Conservation (phyloP, 1,139 yeast species). For the Arxiozyma telluris region DNA sequence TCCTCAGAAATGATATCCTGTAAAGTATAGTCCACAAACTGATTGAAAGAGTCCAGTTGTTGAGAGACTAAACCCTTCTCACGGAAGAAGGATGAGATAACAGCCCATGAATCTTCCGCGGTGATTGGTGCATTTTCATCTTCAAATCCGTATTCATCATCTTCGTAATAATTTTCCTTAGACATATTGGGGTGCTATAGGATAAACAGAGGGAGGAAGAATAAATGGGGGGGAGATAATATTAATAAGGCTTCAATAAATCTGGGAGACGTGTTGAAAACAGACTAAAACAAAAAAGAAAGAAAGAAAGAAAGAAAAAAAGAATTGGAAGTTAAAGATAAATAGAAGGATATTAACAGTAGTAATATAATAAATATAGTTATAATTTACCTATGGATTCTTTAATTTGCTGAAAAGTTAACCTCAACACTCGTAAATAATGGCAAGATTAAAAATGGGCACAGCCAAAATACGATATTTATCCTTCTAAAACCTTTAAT, state of each 20-base stretch:
- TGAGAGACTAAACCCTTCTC: conserved; percentile 96
- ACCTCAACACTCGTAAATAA: no score
- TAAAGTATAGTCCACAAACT: conserved; percentile 91
- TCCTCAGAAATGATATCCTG: conserved; percentile 97
- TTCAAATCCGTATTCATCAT: conserved; percentile 63
- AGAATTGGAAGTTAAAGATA: background rate
- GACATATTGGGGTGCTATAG: conserved; percentile 2
- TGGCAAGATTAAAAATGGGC: background rate
- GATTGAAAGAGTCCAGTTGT: conserved; percentile 96
- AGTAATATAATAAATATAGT: no score
- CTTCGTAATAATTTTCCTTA: conserved; percentile 28
- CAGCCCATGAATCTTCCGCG: conserved; percentile 99
- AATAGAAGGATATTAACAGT: background rate
- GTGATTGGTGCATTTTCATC: conserved; percentile 65
- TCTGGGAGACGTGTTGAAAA: background rate
- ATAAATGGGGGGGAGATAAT: background rate
- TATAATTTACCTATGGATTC: background rate
- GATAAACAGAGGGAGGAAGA: background rate
- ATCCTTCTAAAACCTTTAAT: background rate
- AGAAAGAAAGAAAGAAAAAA: no score
- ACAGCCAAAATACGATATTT: background rate
- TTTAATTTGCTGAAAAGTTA: background rate
- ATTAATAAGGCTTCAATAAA: background rate
- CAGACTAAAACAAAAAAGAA: background rate
- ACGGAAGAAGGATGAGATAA: conserved; percentile 89